Evolutionary conservation across 768 basidiomycete genomes (phyloP).

Genomic region (Naganishia antarctica): DNA sequence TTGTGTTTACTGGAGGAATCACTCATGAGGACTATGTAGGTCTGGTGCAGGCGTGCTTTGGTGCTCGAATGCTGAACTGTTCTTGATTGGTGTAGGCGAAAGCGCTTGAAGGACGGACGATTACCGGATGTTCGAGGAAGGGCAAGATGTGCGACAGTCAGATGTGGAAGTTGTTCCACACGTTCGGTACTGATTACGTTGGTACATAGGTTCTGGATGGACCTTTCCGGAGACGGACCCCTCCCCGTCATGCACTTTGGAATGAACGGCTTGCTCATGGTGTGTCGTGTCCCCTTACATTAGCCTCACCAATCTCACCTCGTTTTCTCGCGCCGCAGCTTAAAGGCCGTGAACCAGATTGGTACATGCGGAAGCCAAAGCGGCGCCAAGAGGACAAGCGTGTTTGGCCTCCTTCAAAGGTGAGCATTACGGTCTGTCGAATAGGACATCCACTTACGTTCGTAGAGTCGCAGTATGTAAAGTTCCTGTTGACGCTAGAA

Average conservation of each 20-base stretch:
- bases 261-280: slow-evolving; percentile 80
- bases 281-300: slow-evolving; percentile 32
- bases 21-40: slow-evolving; percentile 63
- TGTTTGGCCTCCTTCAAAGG: slow-evolving; percentile 44
- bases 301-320: not conserved
- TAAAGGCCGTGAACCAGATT: slow-evolving; percentile 47
- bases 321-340: slow-evolving; percentile 25
- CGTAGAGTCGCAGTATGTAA: slow-evolving; percentile 30
- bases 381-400: slow-evolving; percentile 15
- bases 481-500: slow-evolving; percentile 65
- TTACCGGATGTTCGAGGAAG: slow-evolving; percentile 45
- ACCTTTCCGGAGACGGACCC: slow-evolving; percentile 60
- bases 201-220: slow-evolving; percentile 54
- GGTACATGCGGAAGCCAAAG: slow-evolving; percentile 43
- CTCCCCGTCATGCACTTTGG: slow-evolving; percentile 73
- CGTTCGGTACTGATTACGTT: too few species aligned
- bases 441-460: not conserved
- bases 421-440: slow-evolving; percentile 27
- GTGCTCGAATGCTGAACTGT: not conserved
- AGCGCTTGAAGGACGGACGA: slow-evolving; percentile 52
- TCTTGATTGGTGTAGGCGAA: slow-evolving; percentile 52
- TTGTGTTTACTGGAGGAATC: slow-evolving; percentile 60
- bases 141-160: slow-evolving; percentile 51
- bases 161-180: too few species aligned
- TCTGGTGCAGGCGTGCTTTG: slow-evolving; percentile 22